These are phyloP conservation scores for Cinnamomum micranthum DNA, from an alignment of 164 flowering plant genomes.

Conservation along the genomic window DNA sequence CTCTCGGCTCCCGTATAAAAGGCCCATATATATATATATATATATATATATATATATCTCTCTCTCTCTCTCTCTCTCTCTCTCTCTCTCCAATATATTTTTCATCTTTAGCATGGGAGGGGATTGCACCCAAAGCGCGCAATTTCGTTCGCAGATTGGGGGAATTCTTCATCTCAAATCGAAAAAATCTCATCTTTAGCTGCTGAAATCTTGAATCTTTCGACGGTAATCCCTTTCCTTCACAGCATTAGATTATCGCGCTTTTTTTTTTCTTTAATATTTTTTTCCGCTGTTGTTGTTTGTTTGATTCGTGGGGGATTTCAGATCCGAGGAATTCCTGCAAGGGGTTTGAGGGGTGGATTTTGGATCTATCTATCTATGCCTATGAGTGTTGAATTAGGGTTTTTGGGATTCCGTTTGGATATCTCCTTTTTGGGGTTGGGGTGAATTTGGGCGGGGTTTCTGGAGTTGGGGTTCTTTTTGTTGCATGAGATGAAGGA, in stretches of 20 bases:
- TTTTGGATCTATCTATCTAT: neutral
- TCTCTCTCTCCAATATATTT: too few relatives aligned
- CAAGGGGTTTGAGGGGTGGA: neutral
- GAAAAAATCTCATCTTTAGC: neutral
- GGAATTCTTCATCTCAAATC: neutral
- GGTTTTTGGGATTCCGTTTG: neutral
- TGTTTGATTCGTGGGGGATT: neutral
- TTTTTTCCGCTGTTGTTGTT: neutral
- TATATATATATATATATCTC: too few relatives aligned
- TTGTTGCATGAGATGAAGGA: neutral
- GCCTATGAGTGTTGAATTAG: neutral
- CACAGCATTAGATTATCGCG: neutral
- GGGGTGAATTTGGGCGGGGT: neutral
- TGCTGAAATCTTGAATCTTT: neutral
- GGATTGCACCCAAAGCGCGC: neutral
- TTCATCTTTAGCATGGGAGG: too few relatives aligned
- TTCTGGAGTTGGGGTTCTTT: neutral
- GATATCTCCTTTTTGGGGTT: neutral
- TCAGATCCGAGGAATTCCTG: neutral
- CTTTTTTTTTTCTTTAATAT: too few relatives aligned
- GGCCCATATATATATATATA: too few relatives aligned
- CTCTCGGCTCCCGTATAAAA: too few relatives aligned
- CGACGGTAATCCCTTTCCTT: neutral
- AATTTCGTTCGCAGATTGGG: neutral
- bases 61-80: too few relatives aligned